Evolutionary conservation across 2,329 filamentous ascomycete genomes (phyloP).

Genomic region (Blumeriella jaapii): DNA sequence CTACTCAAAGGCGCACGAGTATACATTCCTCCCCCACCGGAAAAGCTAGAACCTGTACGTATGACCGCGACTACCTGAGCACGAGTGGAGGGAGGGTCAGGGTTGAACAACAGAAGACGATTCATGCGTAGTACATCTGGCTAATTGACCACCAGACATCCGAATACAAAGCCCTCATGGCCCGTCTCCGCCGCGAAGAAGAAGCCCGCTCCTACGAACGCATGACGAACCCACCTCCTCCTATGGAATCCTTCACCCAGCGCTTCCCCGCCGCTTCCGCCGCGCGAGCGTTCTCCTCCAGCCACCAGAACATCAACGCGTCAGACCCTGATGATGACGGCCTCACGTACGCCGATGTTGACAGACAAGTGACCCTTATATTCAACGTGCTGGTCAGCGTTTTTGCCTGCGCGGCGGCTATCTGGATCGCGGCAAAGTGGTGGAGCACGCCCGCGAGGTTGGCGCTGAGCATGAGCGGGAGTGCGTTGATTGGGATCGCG

Average conservation of each 20-base stretch:
- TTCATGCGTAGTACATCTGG: background rate
- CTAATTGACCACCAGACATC: conserved; percentile 40
- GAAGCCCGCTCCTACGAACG: conserved; percentile 73
- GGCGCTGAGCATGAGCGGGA: conserved; percentile 60
- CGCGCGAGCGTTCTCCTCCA: conserved; percentile 44
- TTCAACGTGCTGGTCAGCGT: conserved; percentile 86
- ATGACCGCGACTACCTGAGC: too few species aligned
- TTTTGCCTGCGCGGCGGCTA: conserved; percentile 61
- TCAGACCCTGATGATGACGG: conserved; percentile 43
- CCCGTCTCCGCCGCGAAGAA: conserved; percentile 67
- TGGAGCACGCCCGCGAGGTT: conserved; percentile 62
- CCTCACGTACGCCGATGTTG: conserved; percentile 58
- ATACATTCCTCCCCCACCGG: conserved; percentile 68
- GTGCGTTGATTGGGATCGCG: conserved; percentile 57
- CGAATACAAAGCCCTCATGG: conserved; percentile 84
- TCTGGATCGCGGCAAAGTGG: conserved; percentile 69
- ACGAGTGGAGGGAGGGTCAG: too few species aligned
- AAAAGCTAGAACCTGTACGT: conserved; percentile 65
- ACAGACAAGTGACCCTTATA: conserved; percentile 73
- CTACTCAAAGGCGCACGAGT: conserved; percentile 62
- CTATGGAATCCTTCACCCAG: conserved; percentile 46
- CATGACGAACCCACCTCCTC: conserved; percentile 54
- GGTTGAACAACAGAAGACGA: too few species aligned
- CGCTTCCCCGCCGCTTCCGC: conserved; percentile 42
- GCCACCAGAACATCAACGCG: conserved; percentile 33